These are phyloP conservation scores for Calonectria ilicicola DNA, from an alignment of 2,329 filamentous ascomycete genomes.

Conservation along the genomic window DNA sequence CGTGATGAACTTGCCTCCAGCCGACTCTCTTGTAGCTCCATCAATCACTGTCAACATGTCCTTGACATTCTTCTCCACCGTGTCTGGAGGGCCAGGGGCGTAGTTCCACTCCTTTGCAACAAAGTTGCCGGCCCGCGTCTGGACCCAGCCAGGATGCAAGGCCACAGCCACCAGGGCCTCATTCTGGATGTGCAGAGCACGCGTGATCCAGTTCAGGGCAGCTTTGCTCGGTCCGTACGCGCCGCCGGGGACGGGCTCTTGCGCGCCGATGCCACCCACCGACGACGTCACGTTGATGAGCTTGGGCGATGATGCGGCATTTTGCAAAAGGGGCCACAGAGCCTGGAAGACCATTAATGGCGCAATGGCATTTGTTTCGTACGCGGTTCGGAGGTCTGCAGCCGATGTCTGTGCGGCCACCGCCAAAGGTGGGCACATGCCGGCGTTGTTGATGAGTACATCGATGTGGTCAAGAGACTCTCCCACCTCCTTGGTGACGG, in stretches of 20 bases:
- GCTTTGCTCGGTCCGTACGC: neutral
- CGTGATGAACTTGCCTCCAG: neutral
- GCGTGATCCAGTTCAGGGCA: neutral
- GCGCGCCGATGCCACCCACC: neutral
- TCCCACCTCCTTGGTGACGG: neutral
- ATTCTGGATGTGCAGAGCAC: neutral
- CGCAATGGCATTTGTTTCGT: slow-evolving; percentile 59
- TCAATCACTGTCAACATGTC: neutral
- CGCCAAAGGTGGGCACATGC: neutral
- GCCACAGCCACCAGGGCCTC: neutral
- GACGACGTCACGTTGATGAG: neutral
- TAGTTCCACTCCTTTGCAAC: slow-evolving; percentile 1
- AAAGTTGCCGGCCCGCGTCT: neutral
- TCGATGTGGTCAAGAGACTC: neutral
- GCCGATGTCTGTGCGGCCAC: slow-evolving; percentile 37
- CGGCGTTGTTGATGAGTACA: neutral
- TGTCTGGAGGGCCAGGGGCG: neutral
- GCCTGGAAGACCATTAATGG: slow-evolving; percentile 48
- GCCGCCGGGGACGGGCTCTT: neutral
- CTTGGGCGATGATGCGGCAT: slow-evolving; percentile 6
- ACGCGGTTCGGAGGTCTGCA: slow-evolving; percentile 51
- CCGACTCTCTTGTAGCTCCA: neutral
- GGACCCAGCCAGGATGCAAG: neutral
- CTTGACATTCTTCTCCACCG: neutral
- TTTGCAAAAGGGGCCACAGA: slow-evolving; percentile 51